Percentiles rank a stretch among this genome's conserved stretches.
Conservation (phyloP, 805 yeast species). For the Saccharomyces mikatae region DNA sequence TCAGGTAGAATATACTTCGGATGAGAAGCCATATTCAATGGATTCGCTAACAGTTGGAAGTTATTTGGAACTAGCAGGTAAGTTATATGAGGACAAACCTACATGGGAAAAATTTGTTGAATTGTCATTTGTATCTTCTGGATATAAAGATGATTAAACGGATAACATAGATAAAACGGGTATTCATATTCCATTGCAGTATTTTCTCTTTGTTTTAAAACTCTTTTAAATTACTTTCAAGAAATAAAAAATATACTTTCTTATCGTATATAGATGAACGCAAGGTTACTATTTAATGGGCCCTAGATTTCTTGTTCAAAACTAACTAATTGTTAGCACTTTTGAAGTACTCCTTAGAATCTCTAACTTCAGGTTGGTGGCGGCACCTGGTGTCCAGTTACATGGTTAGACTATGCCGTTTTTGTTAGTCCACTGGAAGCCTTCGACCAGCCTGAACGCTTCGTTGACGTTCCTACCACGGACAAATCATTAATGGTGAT, state of each 20-base stretch:
- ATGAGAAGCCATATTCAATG: slow-evolving; percentile 49
- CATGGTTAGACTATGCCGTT: slow-evolving; percentile 99
- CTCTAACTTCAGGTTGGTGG: slow-evolving; percentile 75
- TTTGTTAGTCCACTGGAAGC: slow-evolving; percentile 98
- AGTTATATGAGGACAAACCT: slow-evolving; percentile 41
- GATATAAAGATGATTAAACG: slow-evolving; percentile 42
- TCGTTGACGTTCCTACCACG: slow-evolving; percentile 99
- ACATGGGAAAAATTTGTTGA: slow-evolving; percentile 51
- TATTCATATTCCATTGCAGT: neutral
- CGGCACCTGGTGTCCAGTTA: slow-evolving; percentile 95
- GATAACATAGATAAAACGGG: neutral
- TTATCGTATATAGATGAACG: neutral
- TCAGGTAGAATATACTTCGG: slow-evolving; percentile 63
- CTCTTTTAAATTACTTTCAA: neutral
- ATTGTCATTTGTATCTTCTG: slow-evolving; percentile 57
- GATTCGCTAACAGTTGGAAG: slow-evolving; percentile 48
- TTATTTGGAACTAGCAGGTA: slow-evolving; percentile 52
- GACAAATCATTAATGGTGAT: slow-evolving; percentile 97
- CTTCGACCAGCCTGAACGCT: slow-evolving; percentile 94
- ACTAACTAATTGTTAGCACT: slow-evolving; percentile 40
- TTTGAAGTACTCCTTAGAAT: slow-evolving; percentile 72
- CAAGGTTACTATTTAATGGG: neutral
- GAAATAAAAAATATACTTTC: neutral
- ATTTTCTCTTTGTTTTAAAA: neutral
- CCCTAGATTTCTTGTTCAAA: neutral